These are phyloP conservation scores for Alternaria gansuensis DNA, from an alignment of 2,329 filamentous ascomycete genomes.

Conservation along the genomic window DNA sequence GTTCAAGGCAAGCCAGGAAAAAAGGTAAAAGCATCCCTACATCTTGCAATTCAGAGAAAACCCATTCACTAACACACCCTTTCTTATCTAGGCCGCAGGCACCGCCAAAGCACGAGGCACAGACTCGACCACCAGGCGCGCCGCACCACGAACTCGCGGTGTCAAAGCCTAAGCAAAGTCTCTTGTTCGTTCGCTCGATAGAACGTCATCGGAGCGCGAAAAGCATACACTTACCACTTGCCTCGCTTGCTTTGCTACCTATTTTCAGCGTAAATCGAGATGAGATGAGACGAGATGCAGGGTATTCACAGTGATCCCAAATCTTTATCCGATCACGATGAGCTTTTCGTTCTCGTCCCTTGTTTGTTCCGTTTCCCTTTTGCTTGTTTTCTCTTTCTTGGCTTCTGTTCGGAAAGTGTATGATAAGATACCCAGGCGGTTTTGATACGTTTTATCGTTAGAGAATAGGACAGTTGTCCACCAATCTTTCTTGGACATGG, in stretches of 20 bases:
- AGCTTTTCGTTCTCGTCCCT: background rate
- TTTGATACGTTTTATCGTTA: background rate
- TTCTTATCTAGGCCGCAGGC: slow-evolving; percentile 19
- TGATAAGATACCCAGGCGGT: slow-evolving; percentile 21
- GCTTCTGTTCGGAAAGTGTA: slow-evolving; percentile 16
- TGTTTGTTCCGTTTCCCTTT: background rate
- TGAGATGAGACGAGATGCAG: background rate
- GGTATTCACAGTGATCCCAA: background rate
- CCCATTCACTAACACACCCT: background rate
- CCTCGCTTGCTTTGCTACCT: background rate
- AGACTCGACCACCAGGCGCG: slow-evolving; percentile 19
- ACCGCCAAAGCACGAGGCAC: slow-evolving; percentile 25
- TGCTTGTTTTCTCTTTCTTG: background rate
- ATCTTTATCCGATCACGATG: background rate
- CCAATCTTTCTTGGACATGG: too few relatives aligned
- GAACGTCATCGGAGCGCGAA: background rate
- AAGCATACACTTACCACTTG: background rate
- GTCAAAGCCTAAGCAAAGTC: slow-evolving; percentile 1
- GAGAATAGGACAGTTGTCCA: background rate
- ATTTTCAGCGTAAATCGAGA: background rate
- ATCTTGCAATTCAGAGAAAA: background rate
- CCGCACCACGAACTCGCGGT: slow-evolving; percentile 17
- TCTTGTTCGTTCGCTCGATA: background rate
- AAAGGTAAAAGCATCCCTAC: slow-evolving; percentile 34
- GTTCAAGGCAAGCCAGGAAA: slow-evolving; percentile 41